phyloP scores from a whole-genome alignment of 73 alveolate species.

The Effrenium voratum region DNA sequence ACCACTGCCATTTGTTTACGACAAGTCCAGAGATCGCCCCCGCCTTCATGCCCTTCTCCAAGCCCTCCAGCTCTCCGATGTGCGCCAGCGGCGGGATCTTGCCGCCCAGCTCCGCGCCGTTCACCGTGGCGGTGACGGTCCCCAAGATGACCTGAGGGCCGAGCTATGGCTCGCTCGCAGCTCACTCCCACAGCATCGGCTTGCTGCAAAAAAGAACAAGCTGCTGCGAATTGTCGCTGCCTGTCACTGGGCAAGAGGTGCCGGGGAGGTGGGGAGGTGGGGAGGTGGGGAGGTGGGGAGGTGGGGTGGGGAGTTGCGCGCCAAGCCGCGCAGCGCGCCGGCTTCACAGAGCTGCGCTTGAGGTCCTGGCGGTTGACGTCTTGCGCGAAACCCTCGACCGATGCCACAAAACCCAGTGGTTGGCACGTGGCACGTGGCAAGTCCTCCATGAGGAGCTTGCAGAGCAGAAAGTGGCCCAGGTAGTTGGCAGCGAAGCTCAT shows the following conservation, averaged over 20 bases:
- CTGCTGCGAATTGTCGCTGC: too few species aligned
- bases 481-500: slow-evolving; percentile 90
- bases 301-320: too few species aligned
- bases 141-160: slow-evolving; percentile 32
- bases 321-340: slow-evolving; percentile 38
- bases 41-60: slow-evolving; percentile 42
- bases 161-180: not conserved
- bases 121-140: slow-evolving; percentile 93
- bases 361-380: slow-evolving; percentile 4
- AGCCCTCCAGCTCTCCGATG: slow-evolving; percentile 44
- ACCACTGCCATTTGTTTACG: not conserved
- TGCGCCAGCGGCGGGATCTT: slow-evolving; percentile 89
- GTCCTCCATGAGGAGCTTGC: slow-evolving; percentile 66
- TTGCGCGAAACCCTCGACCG: too few species aligned
- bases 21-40: not conserved
- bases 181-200: too few species aligned
- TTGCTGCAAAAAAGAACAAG: too few species aligned
- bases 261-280: too few species aligned
- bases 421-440: too few species aligned
- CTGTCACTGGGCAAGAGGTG: too few species aligned
- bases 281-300: too few species aligned
- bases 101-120: slow-evolving; percentile 84
- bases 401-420: too few species aligned
- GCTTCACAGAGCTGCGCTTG: slow-evolving; percentile 18
- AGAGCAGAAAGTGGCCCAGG: slow-evolving; percentile 84